Evolutionary conservation across 2,329 filamentous ascomycete species (phyloP).

Genomic region (Pseudopithomyces chartarum): DNA sequence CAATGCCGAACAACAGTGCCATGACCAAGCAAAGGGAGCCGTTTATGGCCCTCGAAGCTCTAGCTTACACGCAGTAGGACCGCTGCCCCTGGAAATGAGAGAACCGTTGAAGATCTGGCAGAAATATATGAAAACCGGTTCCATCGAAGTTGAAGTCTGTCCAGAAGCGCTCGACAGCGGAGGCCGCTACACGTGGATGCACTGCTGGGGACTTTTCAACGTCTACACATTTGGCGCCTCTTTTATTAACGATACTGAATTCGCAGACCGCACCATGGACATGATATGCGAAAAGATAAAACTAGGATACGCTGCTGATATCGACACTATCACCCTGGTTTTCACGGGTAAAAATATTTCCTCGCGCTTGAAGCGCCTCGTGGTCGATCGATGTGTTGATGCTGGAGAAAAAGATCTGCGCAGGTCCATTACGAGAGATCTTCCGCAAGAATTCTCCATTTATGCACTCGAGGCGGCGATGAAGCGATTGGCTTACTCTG

Average conservation of each 20-base stretch:
- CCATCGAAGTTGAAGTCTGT: not conserved
- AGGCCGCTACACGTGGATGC: slow-evolving; percentile 13
- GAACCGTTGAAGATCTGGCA: slow-evolving; percentile 1
- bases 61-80: not conserved
- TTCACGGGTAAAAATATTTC: slow-evolving; percentile 10
- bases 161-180: not conserved
- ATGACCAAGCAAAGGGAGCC: not conserved
- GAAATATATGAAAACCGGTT: not conserved
- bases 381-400: slow-evolving; percentile 19
- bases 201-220: slow-evolving; percentile 20
- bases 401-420: not conserved
- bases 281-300: slow-evolving; percentile 12
- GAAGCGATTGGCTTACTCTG: not conserved
- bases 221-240: slow-evolving; percentile 17
- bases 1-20: not conserved
- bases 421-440: not conserved
- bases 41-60: not conserved
- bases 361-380: slow-evolving; percentile 12
- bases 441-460: slow-evolving; percentile 6
- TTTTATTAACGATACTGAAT: slow-evolving; percentile 12
- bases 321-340: slow-evolving; percentile 18
- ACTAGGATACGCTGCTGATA: slow-evolving; percentile 5
- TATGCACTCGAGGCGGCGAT: slow-evolving; percentile 11
- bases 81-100: not conserved
- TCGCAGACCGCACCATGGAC: slow-evolving; percentile 21